Base-by-base conservation (phyloP, 768 basidiomycete species). In the Lactarius trivialis region DNA sequence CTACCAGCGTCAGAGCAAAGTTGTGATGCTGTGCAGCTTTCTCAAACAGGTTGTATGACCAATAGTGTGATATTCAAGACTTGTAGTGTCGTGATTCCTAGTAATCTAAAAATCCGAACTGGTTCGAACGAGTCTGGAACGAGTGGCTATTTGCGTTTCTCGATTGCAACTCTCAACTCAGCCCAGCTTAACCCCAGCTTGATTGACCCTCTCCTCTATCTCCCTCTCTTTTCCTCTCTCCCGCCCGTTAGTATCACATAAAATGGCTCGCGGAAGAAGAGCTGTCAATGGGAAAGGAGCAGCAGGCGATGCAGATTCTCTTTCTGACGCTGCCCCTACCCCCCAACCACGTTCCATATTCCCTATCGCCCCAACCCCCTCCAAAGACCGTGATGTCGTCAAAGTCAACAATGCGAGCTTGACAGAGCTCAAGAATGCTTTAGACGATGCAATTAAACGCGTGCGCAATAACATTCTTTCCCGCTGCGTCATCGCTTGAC, bases 391-490 rank as follows among this genome's bases (percentile, higher is more conserved):
- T 36, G 76, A 78, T 45, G 72, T 71, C 41, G 75, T 81, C 61
- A 78, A 78, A 61, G 76, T 83, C 58, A 85, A 84, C 74, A 81
- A 80, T 60, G 75, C 78, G 28, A 81, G 76, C 66, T 67, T 77
- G 50, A 68, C 71, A 9, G 82, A 83, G 68, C 76, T 84, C 66
- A 84, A 85, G 70, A 73, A 75, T 59, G 77, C 82, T 9, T 75
- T 79, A 64, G 95, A 98, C 74, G 95, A 98, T 76, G 87, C 88
- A 50, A 76, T 98, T 61, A 93, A 91, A 74, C 87, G 91, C 70
- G 94, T 96, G 71, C 53, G 24, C 24, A 33, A 15, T 43, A 24
- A 48, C 39, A 37, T 17, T 26, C 41, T 55, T 30, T 12, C 39
- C 45, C 53, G 14, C 41, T 32, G 19, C 53, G 37, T 30, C 14